These are phyloP conservation scores for Pseudoturritis turrita DNA, from an alignment of 345 rosid species.

Conservation along the genomic window DNA sequence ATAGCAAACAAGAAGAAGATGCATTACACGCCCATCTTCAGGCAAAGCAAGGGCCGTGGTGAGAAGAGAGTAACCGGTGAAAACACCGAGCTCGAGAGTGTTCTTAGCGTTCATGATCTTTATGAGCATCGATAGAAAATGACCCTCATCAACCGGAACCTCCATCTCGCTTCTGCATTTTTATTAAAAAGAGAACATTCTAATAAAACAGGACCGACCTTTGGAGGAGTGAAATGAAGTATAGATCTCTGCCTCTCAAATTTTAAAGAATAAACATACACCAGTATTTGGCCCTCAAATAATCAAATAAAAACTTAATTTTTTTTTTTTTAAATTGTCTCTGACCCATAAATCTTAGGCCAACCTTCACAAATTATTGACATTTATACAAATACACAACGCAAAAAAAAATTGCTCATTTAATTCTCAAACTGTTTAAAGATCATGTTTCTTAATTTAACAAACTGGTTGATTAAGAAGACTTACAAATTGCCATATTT, in stretches of 20 bases:
- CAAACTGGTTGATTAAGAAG: neutral
- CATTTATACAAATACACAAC: neutral
- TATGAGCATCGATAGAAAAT: slow-evolving; percentile 41
- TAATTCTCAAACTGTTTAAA: neutral
- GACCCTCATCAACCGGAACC: slow-evolving; percentile 52
- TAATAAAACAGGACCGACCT: too few species aligned
- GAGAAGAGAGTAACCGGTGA: slow-evolving; percentile 62
- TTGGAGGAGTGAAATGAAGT: too few species aligned
- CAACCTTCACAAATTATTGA: neutral
- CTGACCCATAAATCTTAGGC: too few species aligned
- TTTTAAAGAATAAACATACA: too few species aligned
- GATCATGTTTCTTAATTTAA: neutral
- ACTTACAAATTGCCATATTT: slow-evolving; percentile 30
- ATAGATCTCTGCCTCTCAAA: too few species aligned
- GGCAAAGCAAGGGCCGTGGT: slow-evolving; percentile 53
- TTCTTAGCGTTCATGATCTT: slow-evolving; percentile 47
- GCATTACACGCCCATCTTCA: slow-evolving; percentile 39
- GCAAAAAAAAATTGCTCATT: neutral
- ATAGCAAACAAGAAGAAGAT: neutral
- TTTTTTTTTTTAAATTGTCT: too few species aligned
- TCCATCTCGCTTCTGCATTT: slow-evolving; percentile 40
- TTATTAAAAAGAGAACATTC: neutral
- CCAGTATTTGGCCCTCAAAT: too few species aligned
- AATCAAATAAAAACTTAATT: too few species aligned
- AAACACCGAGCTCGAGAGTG: slow-evolving; percentile 63